A percentile compares a stretch with the other conserved stretches of the same genome.
Conservation (phyloP, 495 filamentous ascomycete species). For the Astrocystis sublimbata region DNA sequence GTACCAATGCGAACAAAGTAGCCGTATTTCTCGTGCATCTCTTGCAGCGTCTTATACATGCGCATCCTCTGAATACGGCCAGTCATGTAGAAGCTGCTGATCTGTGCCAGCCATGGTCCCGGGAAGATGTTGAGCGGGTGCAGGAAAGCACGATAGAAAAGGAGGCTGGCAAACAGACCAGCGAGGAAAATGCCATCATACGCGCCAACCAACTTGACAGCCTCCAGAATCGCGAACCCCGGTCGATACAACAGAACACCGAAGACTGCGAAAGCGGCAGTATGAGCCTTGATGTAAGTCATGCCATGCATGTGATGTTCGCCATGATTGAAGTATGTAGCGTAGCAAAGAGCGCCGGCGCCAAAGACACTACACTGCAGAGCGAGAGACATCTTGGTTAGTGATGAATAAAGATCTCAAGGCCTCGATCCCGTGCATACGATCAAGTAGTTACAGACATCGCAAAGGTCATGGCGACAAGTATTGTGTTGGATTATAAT, state of each 20-base stretch:
- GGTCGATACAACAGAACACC: neutral
- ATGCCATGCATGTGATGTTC: neutral
- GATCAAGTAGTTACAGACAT: neutral
- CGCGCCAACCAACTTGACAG: neutral
- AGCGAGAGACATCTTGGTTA: neutral
- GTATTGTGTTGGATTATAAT: neutral
- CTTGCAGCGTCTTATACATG: neutral
- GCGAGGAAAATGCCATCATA: neutral
- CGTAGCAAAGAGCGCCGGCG: neutral
- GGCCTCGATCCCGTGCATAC: neutral
- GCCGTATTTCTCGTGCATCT: neutral
- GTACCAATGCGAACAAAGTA: neutral
- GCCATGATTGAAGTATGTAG: neutral
- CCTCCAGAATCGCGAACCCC: neutral
- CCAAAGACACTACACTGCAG: neutral
- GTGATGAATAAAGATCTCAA: neutral
- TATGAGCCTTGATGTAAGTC: neutral
- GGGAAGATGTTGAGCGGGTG: neutral
- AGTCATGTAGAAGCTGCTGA: slow-evolving; percentile 1
- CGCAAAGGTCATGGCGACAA: neutral
- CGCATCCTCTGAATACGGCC: neutral
- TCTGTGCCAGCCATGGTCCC: neutral
- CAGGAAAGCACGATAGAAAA: neutral
- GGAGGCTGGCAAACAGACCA: neutral
- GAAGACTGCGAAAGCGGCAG: neutral